phyloP scores from a whole-genome alignment of 2,329 filamentous ascomycete genomes.

The Capronia coronata region DNA sequence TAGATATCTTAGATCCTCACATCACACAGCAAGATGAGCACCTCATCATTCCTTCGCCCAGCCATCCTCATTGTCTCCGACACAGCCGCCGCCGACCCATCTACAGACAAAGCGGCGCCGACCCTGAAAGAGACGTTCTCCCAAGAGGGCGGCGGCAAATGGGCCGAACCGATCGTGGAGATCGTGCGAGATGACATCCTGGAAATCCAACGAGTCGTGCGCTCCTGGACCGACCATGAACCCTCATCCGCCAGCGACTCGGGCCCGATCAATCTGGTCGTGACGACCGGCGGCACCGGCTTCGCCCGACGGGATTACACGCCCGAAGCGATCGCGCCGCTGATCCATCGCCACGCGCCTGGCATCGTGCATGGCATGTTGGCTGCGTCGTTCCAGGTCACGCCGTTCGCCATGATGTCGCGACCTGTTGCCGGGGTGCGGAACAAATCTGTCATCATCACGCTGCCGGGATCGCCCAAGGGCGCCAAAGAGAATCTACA shows the following conservation, averaged over 20 bases:
- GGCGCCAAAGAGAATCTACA: slow-evolving; percentile 90
- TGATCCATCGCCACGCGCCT: slow-evolving; percentile 79
- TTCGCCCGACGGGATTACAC: slow-evolving; percentile 81
- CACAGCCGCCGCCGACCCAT: slow-evolving; percentile 72
- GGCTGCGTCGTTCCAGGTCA: slow-evolving; percentile 72
- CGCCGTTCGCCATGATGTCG: slow-evolving; percentile 96
- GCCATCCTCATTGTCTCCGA: slow-evolving; percentile 86
- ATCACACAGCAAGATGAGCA: background rate
- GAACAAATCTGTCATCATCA: slow-evolving; percentile 74
- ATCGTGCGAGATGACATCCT: slow-evolving; percentile 74
- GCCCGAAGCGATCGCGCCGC: slow-evolving; percentile 75
- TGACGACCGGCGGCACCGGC: slow-evolving; percentile 89
- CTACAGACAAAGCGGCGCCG: slow-evolving; percentile 66
- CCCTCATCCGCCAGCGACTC: slow-evolving; percentile 31
- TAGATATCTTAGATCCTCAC: no score
- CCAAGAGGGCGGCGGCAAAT: slow-evolving; percentile 60
- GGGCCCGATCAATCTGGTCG: slow-evolving; percentile 59
- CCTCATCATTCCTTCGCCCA: slow-evolving; percentile 51
- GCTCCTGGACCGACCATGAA: slow-evolving; percentile 63
- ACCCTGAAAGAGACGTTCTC: slow-evolving; percentile 64
- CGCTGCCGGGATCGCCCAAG: slow-evolving; percentile 89
- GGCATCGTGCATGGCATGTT: slow-evolving; percentile 95
- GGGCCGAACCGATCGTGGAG: slow-evolving; percentile 60
- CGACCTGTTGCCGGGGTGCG: slow-evolving; percentile 84
- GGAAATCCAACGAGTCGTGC: slow-evolving; percentile 68